phyloP scores from a whole-genome alignment of 768 basidiomycete species.

The Lentinula lateritia region DNA sequence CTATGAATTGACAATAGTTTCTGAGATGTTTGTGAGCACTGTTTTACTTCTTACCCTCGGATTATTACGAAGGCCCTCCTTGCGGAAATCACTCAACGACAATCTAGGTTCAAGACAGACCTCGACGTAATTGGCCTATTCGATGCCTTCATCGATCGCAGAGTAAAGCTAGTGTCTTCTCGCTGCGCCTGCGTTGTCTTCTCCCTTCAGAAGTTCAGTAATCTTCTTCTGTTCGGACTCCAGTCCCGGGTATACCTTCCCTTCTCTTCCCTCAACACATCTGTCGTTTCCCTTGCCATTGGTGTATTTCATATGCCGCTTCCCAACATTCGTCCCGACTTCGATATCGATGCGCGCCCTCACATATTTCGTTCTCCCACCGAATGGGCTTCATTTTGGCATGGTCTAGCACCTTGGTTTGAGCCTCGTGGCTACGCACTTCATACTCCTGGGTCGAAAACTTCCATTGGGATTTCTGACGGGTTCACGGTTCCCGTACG shows the following conservation, averaged over 20 bases:
- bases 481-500: not conserved
- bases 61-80: not conserved
- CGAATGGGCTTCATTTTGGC: constrained; percentile 5
- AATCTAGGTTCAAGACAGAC: not conserved
- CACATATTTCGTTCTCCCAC: not conserved
- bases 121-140: not conserved
- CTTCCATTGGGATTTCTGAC: not conserved
- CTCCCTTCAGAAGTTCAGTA: not conserved
- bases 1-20: not conserved
- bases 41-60: not conserved
- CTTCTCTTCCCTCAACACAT: not conserved
- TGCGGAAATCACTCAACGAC: not conserved
- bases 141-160: not conserved
- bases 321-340: not conserved
- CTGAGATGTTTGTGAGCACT: not conserved
- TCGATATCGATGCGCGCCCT: constrained; percentile 2
- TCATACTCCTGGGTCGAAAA: not conserved
- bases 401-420: constrained; percentile 1
- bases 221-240: not conserved
- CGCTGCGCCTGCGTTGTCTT: not conserved
- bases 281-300: not conserved
- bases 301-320: not conserved
- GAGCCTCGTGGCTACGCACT: not conserved
- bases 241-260: not conserved
- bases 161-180: not conserved